phyloP scores from a whole-genome alignment of 805 yeast species.

The Yamadazyma endophytica region DNA sequence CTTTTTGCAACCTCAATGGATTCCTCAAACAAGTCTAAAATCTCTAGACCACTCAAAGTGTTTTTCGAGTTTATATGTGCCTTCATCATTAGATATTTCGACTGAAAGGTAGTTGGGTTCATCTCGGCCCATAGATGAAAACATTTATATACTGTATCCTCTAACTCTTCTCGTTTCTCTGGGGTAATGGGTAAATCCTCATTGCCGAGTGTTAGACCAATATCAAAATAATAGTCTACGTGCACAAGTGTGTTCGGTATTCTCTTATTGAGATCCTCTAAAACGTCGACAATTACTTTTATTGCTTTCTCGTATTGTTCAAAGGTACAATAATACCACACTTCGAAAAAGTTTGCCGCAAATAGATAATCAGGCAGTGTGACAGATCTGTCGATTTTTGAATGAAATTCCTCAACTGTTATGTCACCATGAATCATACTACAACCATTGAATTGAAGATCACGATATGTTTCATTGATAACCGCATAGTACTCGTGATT shows the following conservation, averaged over 20 bases:
- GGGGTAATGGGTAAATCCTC: no score
- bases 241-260: constrained; percentile 20
- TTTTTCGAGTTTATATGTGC: constrained; percentile 23
- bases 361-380: constrained; percentile 9
- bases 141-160: constrained; percentile 14
- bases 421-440: constrained; percentile 9
- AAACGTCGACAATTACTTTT: constrained; percentile 10
- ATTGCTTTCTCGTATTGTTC: constrained; percentile 17
- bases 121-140: constrained; percentile 30
- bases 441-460: constrained; percentile 4
- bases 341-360: constrained; percentile 7
- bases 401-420: constrained; percentile 8
- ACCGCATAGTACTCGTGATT: constrained; percentile 6
- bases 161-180: constrained; percentile 1
- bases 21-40: constrained; percentile 42
- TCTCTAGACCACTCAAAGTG: constrained; percentile 20
- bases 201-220: constrained; percentile 11
- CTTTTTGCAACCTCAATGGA: constrained; percentile 37
- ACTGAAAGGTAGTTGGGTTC: constrained; percentile 33
- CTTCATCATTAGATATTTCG: constrained; percentile 31
- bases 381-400: background rate
- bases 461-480: constrained; percentile 1
- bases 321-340: constrained; percentile 8
- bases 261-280: constrained; percentile 16
- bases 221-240: constrained; percentile 15